phyloP scores from a whole-genome alignment of 768 basidiomycete species.

The Cytidiella melzeri region DNA sequence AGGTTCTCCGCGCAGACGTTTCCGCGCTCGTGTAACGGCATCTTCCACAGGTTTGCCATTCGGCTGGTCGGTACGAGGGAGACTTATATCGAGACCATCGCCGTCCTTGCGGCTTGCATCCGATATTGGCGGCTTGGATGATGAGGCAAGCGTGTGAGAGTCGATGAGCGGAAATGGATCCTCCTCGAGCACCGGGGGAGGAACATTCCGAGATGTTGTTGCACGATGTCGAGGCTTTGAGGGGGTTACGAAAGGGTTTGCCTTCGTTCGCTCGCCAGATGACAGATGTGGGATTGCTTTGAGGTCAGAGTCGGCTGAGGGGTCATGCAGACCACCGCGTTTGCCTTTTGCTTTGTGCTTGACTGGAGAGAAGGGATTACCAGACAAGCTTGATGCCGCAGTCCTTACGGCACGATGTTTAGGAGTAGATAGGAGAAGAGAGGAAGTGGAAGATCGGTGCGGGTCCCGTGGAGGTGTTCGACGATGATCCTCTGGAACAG shows the following conservation, averaged over 20 bases:
- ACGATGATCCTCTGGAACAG: slow-evolving; percentile 26
- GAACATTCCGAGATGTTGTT: slow-evolving; percentile 19
- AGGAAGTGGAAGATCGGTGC: slow-evolving; percentile 27
- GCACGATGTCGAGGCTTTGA: slow-evolving; percentile 18
- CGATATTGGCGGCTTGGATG: background rate
- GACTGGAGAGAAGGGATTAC: slow-evolving; percentile 76
- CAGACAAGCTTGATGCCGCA: slow-evolving; percentile 46
- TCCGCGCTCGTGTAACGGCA: slow-evolving; percentile 65
- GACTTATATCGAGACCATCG: background rate
- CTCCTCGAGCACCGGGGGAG: slow-evolving; percentile 23
- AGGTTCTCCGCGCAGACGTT: slow-evolving; percentile 75
- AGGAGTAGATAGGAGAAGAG: slow-evolving; percentile 26
- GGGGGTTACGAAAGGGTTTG: slow-evolving; percentile 44
- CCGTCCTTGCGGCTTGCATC: background rate
- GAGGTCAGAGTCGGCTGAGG: slow-evolving; percentile 3
- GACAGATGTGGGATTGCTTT: slow-evolving; percentile 10
- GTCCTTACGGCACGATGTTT: slow-evolving; percentile 42
- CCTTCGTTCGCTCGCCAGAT: slow-evolving; percentile 17
- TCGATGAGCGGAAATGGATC: slow-evolving; percentile 37
- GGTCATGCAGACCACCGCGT: slow-evolving; percentile 33
- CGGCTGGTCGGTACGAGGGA: background rate
- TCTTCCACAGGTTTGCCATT: slow-evolving; percentile 11
- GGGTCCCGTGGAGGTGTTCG: slow-evolving; percentile 29
- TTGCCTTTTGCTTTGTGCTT: slow-evolving; percentile 41
- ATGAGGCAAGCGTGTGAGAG: slow-evolving; percentile 8